Base-by-base conservation (phyloP, 257 asterid genomes). In the Osmanthus fragrans region DNA sequence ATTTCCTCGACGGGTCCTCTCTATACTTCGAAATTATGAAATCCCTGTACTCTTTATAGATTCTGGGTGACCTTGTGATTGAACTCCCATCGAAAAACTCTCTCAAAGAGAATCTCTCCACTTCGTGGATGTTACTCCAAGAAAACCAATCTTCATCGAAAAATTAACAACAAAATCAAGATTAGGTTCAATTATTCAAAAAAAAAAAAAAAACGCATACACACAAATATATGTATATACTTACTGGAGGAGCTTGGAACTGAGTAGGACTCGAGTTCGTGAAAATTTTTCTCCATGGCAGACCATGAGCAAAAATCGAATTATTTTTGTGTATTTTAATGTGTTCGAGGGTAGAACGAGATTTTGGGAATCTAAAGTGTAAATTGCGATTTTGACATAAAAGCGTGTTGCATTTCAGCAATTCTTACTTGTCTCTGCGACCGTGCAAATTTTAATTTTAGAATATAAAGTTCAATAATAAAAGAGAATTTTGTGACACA, bases 241-340 rank as follows among this genome's bases (percentile, higher is more conserved):
- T 85, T 85, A 94, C 98, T 94, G 68, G 98, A 88, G 86, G 85
- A 82, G 88, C 96, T 92, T 80, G 98, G 98, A 68, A 94, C 89
- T 72, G 97, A 92, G 84, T 94, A 94, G 81, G 89, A 91, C 86
- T 94, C 98, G 85, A 83, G 83, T 19, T 89, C 92, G 10, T 82
- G 88, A 45, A 82, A 65, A 69, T 27, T 74, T 83, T 84, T 88
- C 39, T 88, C 92, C 92, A 88, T 86, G 83, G 84, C 77, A 67
- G 37, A 76, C 70, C 34, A 21, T 3, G 66, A 3, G 66, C 32
- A 2, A 58, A 7, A 58, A 58, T 7, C 66, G 12, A 10, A 42
- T 42, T 10, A 42, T 42, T 42, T 36, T 42, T 58, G 49, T 42
- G 49, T 42, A 42, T 37, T 37, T 37, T 37, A 37, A 30, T 37